These are phyloP conservation scores for Teratosphaeria zuluensis DNA, from an alignment of 2,329 filamentous ascomycete genomes.

Conservation along the genomic window DNA sequence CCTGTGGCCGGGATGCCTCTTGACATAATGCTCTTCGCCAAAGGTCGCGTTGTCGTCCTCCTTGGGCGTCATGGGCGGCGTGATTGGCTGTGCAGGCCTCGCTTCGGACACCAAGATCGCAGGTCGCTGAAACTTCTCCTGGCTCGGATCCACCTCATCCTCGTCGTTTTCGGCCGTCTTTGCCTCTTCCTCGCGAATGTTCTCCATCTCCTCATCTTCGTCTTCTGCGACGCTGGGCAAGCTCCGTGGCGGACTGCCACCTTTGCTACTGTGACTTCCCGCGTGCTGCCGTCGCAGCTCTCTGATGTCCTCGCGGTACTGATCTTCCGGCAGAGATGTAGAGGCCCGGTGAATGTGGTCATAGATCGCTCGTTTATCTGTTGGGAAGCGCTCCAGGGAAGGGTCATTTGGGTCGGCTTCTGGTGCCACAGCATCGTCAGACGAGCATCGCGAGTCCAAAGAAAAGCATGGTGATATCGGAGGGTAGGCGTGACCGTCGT, in stretches of 20 bases:
- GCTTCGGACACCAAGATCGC: conserved; percentile 4
- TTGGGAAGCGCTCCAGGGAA: conserved; percentile 25
- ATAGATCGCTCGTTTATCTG: conserved; percentile 24
- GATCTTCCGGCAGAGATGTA: conserved; percentile 15
- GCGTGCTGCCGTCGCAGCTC: background rate
- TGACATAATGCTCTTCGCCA: background rate
- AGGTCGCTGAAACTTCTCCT: conserved; percentile 2
- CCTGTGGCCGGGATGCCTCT: background rate
- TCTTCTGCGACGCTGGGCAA: conserved; percentile 22
- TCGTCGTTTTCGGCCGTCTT: conserved; percentile 5
- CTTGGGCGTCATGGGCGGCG: conserved; percentile 25
- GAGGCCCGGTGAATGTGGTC: conserved; percentile 22
- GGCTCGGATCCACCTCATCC: conserved; percentile 4
- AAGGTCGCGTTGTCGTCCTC: conserved; percentile 9
- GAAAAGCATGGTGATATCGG: background rate
- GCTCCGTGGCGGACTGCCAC: conserved; percentile 2
- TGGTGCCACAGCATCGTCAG: background rate
- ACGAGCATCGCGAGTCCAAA: background rate
- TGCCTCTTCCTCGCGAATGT: conserved; percentile 8
- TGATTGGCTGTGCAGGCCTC: conserved; percentile 18
- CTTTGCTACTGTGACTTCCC: background rate
- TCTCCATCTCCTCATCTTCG: conserved; percentile 5
- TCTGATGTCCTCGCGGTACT: conserved; percentile 6
- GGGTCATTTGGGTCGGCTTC: conserved; percentile 22
- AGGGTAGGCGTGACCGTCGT: conserved; percentile 1